Evolutionary conservation across 2,329 filamentous ascomycete genomes (phyloP), one percentile per base, ranked within the genome.

Genomic region (Myriangium duriaei): DNA sequence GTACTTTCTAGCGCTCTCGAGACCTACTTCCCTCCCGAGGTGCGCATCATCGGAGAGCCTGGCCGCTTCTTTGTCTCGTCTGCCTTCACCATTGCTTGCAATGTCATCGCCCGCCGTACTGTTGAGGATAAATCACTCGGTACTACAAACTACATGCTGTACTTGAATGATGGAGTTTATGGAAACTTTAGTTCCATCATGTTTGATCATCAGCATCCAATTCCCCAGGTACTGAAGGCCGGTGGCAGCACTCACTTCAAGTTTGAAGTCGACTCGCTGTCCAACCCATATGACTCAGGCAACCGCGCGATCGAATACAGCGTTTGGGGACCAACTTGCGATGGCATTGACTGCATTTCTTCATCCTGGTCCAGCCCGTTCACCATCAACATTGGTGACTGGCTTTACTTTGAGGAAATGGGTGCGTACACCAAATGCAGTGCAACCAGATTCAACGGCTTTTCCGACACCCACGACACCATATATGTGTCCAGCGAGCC

Each of bases 121-220:
- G 79, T 96, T 41, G 71, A 79, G 46, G 77, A 88, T 53, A 75
- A 81, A 3, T 66, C 65, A 28, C 68, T 72, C 9, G 69, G 69
- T 35, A 69, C 72, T 45, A 77, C 76, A 44, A 83, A 79, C 49
- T 95, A 93, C 70, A 98, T 96, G 91, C 66, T 95, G 32, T 98
- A 98, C 60, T 68, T 96, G 58, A 98, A 98, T 57, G 91, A 98
- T 51, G 91, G 91, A 17, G 80, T 96, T 38, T 98, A 98, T 55
- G 91, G 91, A 53, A 96, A 96, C 67, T 96, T 98, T 57, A 93
- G 85, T 48, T 92, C 86, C 74, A 96, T 96, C 71, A 94, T 96
- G 69, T 98, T 95, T 59, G 91, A 96, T 56, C 91, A 96, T 62
- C 91, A 98, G 69, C 74, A 92, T 52, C 91, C 91, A 1, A 64